phyloP scores from a whole-genome alignment of 768 basidiomycete species.

The Amanita polypyramis region DNA sequence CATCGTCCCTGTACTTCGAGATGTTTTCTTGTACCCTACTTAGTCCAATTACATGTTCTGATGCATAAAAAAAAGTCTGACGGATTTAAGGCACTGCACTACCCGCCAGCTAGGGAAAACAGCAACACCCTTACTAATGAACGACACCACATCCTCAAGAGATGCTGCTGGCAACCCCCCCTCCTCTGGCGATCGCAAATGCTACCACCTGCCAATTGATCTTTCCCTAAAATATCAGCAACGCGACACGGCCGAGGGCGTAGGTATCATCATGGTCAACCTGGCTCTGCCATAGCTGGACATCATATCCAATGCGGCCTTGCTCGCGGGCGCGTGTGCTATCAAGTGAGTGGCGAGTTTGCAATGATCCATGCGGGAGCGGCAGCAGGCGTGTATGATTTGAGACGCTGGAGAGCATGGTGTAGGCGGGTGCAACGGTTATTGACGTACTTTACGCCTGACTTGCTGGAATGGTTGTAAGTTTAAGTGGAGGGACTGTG shows the following conservation, averaged over 20 bases:
- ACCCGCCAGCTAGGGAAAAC: too few relatives aligned
- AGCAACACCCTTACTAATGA: too few relatives aligned
- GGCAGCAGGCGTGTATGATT: conserved; percentile 83
- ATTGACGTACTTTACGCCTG: conserved; percentile 95
- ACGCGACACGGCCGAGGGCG: conserved; percentile 85
- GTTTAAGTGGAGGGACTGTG: neutral
- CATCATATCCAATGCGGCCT: conserved; percentile 81
- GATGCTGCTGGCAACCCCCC: conserved; percentile 98
- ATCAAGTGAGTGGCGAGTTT: conserved; percentile 95
- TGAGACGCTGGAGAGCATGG: conserved; percentile 18
- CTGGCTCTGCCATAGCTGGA: conserved; percentile 95
- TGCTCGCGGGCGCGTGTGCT: conserved; percentile 81
- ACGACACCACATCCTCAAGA: conserved; percentile 36
- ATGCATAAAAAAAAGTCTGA: too few relatives aligned
- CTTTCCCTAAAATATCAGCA: conserved; percentile 34
- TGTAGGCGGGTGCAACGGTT: conserved; percentile 81
- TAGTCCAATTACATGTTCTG: too few relatives aligned
- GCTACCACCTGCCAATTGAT: conserved; percentile 88
- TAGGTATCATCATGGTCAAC: conserved; percentile 99
- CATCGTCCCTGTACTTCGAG: too few relatives aligned
- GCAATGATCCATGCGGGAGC: conserved; percentile 97
- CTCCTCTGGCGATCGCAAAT: conserved; percentile 91
- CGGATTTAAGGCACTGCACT: too few relatives aligned
- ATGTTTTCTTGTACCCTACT: too few relatives aligned
- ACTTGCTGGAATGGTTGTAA: conserved; percentile 82